Base-by-base conservation (phyloP, 2,329 filamentous ascomycete species). In the Sporothrix pallida region DNA sequence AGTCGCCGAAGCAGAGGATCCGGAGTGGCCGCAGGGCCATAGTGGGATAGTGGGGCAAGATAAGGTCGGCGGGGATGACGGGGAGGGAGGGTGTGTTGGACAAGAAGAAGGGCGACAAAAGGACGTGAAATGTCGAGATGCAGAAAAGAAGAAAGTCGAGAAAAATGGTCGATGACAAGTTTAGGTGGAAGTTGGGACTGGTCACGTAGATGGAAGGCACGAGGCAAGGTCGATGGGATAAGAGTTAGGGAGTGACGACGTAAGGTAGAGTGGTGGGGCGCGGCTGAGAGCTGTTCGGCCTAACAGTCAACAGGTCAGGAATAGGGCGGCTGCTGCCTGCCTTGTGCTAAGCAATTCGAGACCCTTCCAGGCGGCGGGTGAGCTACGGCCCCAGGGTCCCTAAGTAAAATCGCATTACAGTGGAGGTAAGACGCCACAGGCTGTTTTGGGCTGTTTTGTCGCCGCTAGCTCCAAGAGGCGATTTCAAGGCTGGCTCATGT, bases 1-100 rank as follows among this genome's bases (percentile, higher is more conserved):
- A 90, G 83, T 91, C 85, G 79, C 89, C 89, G 80, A 91, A 89
- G 83, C 89, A 91, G 75, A 91, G 85, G 78, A 91, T 86, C 77
- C 85, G 83, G 42, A 89, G 82, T 44, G 81, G 80, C 15, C 70
- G 74, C n/a, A 26, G 54, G 62, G 26, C 73, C 79, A 84, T 56
- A 13, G 63, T 58, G 23, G 31, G 10, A 26, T 26, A 26, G 23
- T 26, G 23, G 23, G 23, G 23, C 23, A 26, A 26, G 23, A 26
- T 26, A 26, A 26, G 23, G 1, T 26, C 23, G 23, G 23, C 1
- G 1, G 23, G 23, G 23, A 26, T 26, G 23, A 26, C 23, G 23
- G 23, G 23, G 23, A 26, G 23, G 23, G 23, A 26, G 3, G 3
- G 23, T 26, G 23, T 26, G 23, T n/a, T n/a, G n/a, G n/a, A n/a